Evolutionary conservation across 192 early-diverging fungal species (phyloP).

Genomic region (Podila epicladia): DNA sequence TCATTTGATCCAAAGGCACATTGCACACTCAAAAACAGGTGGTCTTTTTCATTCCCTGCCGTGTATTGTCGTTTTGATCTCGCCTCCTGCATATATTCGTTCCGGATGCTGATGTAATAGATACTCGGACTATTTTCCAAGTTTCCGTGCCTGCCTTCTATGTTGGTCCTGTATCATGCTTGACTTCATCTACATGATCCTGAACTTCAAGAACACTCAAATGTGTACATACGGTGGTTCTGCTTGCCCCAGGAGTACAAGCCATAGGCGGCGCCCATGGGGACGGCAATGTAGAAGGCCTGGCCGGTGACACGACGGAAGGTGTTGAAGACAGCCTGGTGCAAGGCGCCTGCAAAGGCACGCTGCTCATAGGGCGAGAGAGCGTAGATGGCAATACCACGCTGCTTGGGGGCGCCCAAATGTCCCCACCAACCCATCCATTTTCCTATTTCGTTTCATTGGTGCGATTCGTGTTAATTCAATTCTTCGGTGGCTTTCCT

Average conservation of each 20-base stretch:
- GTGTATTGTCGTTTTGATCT: too few relatives aligned
- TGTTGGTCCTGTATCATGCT: too few relatives aligned
- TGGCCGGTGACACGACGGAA: conserved; percentile 63
- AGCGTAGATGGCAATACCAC: conserved; percentile 66
- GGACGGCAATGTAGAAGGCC: conserved; percentile 64
- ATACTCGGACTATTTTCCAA: too few relatives aligned
- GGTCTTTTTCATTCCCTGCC: too few relatives aligned
- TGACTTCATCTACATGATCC: too few relatives aligned
- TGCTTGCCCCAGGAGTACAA: conserved; percentile 59
- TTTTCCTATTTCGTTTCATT: conserved; percentile 58
- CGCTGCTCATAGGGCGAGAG: conserved; percentile 72
- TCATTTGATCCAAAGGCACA: too few relatives aligned
- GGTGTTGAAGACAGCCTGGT: conserved; percentile 70
- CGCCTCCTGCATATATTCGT: too few relatives aligned
- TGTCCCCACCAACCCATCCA: conserved; percentile 66
- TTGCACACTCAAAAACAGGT: too few relatives aligned
- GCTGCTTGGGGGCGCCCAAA: conserved; percentile 66
- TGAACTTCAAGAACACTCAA: background rate
- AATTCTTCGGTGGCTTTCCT: background rate
- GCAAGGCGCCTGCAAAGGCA: conserved; percentile 65
- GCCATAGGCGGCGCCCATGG: conserved; percentile 54
- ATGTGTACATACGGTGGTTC: conserved; percentile 46
- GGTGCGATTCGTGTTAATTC: background rate
- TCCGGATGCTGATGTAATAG: too few relatives aligned
- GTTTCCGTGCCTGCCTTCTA: too few relatives aligned